A percentile compares a stretch with the other conserved stretches of the same genome.
phyloP scores from a whole-genome alignment of 225 moss, liverwort and hornwort species.

The Pleurozium schreberi region DNA sequence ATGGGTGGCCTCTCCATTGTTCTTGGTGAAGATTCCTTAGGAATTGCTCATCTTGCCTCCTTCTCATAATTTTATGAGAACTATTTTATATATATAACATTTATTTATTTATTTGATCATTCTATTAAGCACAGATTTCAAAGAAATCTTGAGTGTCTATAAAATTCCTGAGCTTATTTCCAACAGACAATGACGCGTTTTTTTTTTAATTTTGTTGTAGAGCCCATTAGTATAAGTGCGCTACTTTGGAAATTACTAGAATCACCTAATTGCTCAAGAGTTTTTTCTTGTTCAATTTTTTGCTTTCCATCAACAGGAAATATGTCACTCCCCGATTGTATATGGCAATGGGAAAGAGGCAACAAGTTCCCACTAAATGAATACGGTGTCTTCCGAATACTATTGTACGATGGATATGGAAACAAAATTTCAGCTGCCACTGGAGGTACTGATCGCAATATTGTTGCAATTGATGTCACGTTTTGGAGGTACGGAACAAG shows the following conservation, averaged over 20 bases:
- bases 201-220: not conserved
- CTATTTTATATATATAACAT: not conserved
- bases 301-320: not conserved
- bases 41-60: not conserved
- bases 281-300: too few species aligned
- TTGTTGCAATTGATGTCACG: not conserved
- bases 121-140: not conserved
- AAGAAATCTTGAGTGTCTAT: not conserved
- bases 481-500: not conserved
- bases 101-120: not conserved
- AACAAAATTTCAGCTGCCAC: slow-evolving; percentile 2
- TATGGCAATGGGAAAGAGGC: slow-evolving; percentile 26
- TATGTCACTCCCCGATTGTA: not conserved
- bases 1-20: not conserved
- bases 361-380: slow-evolving; percentile 13
- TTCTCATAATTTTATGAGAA: not conserved
- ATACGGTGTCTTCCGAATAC: slow-evolving; percentile 7
- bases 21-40: too few species aligned
- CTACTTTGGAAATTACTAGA: not conserved
- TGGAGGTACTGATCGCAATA: not conserved
- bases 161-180: not conserved
- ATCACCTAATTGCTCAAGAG: not conserved
- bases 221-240: not conserved
- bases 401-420: not conserved
- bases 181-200: fast-evolving